These are phyloP conservation scores for Rubia yunnanensis DNA, from an alignment of 257 asterid species.

Conservation along the genomic window DNA sequence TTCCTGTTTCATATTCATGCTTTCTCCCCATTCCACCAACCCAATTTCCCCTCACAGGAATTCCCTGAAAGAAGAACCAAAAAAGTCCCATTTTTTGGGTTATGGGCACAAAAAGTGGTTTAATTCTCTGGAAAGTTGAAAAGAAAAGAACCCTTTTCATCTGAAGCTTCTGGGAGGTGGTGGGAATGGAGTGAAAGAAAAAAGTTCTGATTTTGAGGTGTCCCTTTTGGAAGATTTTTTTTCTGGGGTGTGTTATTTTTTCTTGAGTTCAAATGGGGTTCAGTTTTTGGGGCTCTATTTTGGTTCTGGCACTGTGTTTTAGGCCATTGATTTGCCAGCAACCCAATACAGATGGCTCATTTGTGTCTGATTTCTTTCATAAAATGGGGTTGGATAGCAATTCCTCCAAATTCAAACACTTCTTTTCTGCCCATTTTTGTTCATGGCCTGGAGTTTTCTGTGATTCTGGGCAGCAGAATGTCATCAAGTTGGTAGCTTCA, in stretches of 20 bases:
- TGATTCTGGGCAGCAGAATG: slow-evolving; percentile 44
- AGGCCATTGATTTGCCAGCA: slow-evolving; percentile 46
- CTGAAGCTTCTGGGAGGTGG: slow-evolving; percentile 7
- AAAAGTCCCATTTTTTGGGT: slow-evolving; percentile 8
- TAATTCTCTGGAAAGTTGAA: slow-evolving; percentile 9
- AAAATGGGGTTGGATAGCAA: slow-evolving; percentile 42
- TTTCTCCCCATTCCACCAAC: not conserved
- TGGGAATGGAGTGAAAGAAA: slow-evolving; percentile 9
- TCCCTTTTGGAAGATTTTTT: slow-evolving; percentile 3
- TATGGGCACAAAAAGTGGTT: slow-evolving; percentile 15
- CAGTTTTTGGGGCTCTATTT: slow-evolving; percentile 33
- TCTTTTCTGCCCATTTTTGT: slow-evolving; percentile 55
- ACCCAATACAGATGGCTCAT: slow-evolving; percentile 67
- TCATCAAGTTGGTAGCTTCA: slow-evolving; percentile 41
- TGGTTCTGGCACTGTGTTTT: slow-evolving; percentile 36
- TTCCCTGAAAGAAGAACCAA: not conserved
- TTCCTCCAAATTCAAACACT: slow-evolving; percentile 18
- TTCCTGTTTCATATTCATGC: not conserved
- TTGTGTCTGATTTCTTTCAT: slow-evolving; percentile 52
- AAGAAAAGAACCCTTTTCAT: slow-evolving; percentile 6
- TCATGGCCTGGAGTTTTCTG: slow-evolving; percentile 71
- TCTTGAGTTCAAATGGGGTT: slow-evolving; percentile 41
- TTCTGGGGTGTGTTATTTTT: slow-evolving; percentile 12
- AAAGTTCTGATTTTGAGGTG: not conserved
- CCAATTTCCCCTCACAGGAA: slow-evolving; percentile 1